Conservation (phyloP, 1,139 yeast genomes). For the Meyerozyma guilliermondii region DNA sequence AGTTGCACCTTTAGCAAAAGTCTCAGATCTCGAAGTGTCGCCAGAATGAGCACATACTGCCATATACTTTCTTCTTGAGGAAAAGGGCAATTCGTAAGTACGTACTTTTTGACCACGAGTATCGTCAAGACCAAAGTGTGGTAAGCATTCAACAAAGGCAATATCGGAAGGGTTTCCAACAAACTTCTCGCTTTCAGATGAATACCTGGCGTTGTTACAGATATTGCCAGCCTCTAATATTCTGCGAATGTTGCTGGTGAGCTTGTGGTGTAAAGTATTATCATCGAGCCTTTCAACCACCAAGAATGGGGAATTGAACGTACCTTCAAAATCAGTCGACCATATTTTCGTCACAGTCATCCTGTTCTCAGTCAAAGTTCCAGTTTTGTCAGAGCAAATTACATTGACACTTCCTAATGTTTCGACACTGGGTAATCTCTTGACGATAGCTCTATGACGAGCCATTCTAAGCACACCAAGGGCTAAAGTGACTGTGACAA, state of each 20-base stretch:
- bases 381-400: conserved; percentile 92
- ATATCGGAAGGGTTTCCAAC: conserved; percentile 94
- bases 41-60: conserved; percentile 68
- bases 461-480: conserved; percentile 96
- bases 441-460: conserved; percentile 83
- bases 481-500: conserved; percentile 93
- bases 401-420: conserved; percentile 94
- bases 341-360: conserved; percentile 88
- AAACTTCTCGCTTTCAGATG: conserved; percentile 63
- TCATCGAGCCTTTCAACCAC: conserved; percentile 43
- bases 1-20: conserved; percentile 84
- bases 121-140: conserved; percentile 70
- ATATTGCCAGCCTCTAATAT: conserved; percentile 66
- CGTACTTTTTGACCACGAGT: conserved; percentile 55
- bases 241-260: conserved; percentile 48
- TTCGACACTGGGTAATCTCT: conserved; percentile 90
- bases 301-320: conserved; percentile 40
- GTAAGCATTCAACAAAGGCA: conserved; percentile 73
- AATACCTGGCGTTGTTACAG: conserved; percentile 76
- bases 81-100: conserved; percentile 74
- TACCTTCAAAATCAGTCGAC: conserved; percentile 68
- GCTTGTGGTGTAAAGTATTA: conserved; percentile 32
- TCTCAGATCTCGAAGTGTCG: conserved; percentile 48
- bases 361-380: conserved; percentile 89
- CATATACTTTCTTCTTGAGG: conserved; percentile 83